These are phyloP conservation scores for Flaveria robusta DNA, from an alignment of 129 eudicot genomes.

Conservation along the genomic window DNA sequence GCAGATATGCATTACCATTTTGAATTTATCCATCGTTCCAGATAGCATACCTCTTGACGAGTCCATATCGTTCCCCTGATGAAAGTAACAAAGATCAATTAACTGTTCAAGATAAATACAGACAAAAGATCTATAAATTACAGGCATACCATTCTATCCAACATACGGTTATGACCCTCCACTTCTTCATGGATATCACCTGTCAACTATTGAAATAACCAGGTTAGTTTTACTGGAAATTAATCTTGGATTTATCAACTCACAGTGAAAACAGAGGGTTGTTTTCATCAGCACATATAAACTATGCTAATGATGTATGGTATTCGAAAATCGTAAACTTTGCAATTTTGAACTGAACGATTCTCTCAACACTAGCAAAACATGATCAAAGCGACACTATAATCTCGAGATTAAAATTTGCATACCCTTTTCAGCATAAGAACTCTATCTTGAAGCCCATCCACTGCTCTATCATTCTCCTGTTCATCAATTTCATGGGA, in stretches of 20 bases:
- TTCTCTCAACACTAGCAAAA: constrained; percentile 4
- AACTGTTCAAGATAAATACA: neutral
- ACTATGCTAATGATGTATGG: neutral
- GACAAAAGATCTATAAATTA: neutral
- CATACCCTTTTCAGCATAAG: constrained; percentile 78
- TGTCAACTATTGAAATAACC: constrained; percentile 60
- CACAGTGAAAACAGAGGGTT: neutral
- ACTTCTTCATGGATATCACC: constrained; percentile 93
- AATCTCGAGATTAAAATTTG: neutral
- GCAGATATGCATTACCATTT: constrained; percentile 52
- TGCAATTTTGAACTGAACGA: neutral
- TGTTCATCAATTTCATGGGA: constrained; percentile 93
- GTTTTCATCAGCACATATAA: neutral
- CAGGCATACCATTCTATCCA: constrained; percentile 82
- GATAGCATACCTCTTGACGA: constrained; percentile 80
- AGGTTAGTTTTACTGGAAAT: neutral
- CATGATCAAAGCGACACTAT: neutral
- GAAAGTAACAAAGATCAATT: constrained; percentile 6
- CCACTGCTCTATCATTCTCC: constrained; percentile 80
- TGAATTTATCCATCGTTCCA: constrained; percentile 97
- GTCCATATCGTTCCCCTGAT: constrained; percentile 97
- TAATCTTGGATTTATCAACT: neutral
- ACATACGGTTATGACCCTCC: constrained; percentile 87
- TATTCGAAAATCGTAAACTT: neutral
- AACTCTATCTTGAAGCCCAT: constrained; percentile 90